These are phyloP conservation scores for Cryphonectria carpinicola DNA, from an alignment of 2,329 filamentous ascomycete species.

Conservation along the genomic window DNA sequence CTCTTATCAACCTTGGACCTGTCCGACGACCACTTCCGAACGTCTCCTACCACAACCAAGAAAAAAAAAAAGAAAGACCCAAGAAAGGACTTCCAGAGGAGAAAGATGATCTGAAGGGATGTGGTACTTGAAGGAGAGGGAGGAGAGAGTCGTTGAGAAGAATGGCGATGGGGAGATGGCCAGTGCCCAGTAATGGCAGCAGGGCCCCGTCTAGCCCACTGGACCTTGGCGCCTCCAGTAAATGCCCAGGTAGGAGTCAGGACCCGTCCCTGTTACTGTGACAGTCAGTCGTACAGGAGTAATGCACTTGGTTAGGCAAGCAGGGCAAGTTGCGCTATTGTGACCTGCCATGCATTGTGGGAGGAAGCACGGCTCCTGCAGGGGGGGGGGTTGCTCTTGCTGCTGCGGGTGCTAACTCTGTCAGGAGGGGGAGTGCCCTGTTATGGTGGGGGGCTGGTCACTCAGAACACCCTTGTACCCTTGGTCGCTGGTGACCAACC, in stretches of 20 bases:
- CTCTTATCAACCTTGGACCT: constrained; percentile 25
- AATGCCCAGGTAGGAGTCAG: not conserved
- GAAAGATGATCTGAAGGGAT: not conserved
- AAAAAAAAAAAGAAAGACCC: constrained; percentile 18
- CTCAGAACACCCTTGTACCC: not conserved
- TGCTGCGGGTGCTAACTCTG: not conserved
- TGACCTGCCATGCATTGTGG: not conserved
- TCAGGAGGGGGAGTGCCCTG: constrained; percentile 1
- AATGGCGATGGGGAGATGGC: constrained; percentile 11
- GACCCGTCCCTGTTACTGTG: not conserved
- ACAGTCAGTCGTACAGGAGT: not conserved
- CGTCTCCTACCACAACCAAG: constrained; percentile 24
- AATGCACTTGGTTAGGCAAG: not conserved
- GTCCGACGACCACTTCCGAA: constrained; percentile 26
- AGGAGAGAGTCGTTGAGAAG: not conserved
- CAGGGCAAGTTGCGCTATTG: not conserved
- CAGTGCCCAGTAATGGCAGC: not conserved
- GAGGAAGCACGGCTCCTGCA: not conserved
- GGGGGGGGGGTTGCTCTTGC: not conserved
- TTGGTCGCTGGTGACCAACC: not conserved
- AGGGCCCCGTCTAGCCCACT: not conserved
- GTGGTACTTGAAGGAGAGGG: not conserved
- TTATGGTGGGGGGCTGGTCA: not conserved
- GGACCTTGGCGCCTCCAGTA: not conserved
- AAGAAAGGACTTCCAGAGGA: constrained; percentile 6